Base-by-base conservation (phyloP, 192 early-diverging fungal species). In the Mortierella hygrophila region DNA sequence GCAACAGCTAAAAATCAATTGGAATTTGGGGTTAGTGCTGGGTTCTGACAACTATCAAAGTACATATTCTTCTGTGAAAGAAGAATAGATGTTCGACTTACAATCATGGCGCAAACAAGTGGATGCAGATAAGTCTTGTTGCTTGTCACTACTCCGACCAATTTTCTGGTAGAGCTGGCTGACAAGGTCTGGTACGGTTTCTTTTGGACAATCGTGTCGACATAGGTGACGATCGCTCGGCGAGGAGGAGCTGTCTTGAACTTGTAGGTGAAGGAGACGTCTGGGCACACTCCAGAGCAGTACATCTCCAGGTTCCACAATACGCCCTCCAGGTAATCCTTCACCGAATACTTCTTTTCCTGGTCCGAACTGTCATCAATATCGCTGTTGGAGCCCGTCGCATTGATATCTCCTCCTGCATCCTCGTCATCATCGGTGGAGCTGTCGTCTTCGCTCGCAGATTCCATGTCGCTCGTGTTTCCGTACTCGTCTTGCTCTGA, bases 261-360 rank as follows among this genome's bases (percentile, higher is more conserved):
- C 32, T 63, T 47, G 74, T 88, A 88, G 10, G 46, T 65, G 60
- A 77, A 88, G 3, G 74, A 75, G 1, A 88, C 77, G 38, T 88
- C 86, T 0, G 87, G 87, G 65, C 87, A 88, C 4, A 37, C 79
- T 68, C 87, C 87, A 44, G 81, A 74, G 65, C 78, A 80, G 74
- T 88, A 88, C 87, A 83, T 80, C 75, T 82, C 82, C 6, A 88
- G 20, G 40, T 88, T 88, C 86, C 86, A 88, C 2, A 88, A 71
- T 15, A 88, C n/a, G 1, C 87, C 87, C 23, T 74, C 70, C 52
- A 88, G 40, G 41, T 76, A 80, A 74, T 80, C 37, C 29, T 79
- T 82, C 29, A 80, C 78, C 0, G 79, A 86, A 21, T 79, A 85
- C 6, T 72, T 37, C 6, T 54, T 68, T 9, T 69, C 35, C 18